Evolutionary conservation across 352 stramenopile species (phyloP).

Genomic region (Phytophthora fragariae): DNA sequence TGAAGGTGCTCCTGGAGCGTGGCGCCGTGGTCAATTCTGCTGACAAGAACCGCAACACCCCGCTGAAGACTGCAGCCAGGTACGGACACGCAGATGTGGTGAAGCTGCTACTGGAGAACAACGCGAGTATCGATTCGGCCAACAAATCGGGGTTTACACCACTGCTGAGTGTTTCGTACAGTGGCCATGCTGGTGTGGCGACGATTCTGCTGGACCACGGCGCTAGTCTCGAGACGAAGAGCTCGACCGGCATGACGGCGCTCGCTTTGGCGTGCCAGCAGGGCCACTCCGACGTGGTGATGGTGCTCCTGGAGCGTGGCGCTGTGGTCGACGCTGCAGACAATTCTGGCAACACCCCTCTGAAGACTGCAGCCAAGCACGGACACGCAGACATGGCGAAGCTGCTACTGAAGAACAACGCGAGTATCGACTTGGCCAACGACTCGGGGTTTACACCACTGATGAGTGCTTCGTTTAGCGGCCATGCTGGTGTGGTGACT

Average conservation of each 20-base stretch:
- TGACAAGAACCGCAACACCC: slow-evolving; percentile 9
- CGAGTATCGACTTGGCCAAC: neutral
- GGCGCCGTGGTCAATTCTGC: neutral
- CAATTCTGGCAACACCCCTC: slow-evolving; percentile 12
- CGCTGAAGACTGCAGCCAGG: slow-evolving; percentile 12
- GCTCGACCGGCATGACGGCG: neutral
- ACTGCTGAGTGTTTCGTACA: neutral
- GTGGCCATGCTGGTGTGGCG: neutral
- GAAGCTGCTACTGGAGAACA: slow-evolving; percentile 6
- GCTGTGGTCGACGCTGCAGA: slow-evolving; percentile 11
- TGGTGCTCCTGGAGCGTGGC: slow-evolving; percentile 4
- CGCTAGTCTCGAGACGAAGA: neutral
- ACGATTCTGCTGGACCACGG: neutral
- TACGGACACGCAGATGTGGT: neutral
- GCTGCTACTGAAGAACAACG: neutral
- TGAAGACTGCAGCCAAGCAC: slow-evolving; percentile 7
- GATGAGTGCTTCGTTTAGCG: neutral
- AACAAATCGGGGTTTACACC: neutral
- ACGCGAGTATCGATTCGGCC: neutral
- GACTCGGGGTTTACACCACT: neutral
- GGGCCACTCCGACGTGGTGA: neutral
- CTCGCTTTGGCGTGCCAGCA: slow-evolving; percentile 3
- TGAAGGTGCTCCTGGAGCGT: slow-evolving; percentile 2
- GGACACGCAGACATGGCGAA: slow-evolving; percentile 1
- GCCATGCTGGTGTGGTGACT: neutral